phyloP scores from a whole-genome alignment of 192 early-diverging fungal genomes.

The Entophlyctis luteolus region DNA sequence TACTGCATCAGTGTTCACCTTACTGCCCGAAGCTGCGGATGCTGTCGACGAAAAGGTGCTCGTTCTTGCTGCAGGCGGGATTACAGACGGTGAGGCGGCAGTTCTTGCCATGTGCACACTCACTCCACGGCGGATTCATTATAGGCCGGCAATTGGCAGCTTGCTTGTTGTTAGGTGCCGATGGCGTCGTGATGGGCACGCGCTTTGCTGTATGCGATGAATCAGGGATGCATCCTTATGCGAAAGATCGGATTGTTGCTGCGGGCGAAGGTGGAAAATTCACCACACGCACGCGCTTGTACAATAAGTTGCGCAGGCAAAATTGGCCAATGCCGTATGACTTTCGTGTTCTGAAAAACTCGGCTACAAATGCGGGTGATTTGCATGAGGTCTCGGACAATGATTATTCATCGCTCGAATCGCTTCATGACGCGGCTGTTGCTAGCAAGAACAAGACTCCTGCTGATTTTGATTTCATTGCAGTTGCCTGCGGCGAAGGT shows the following conservation, averaged over 20 bases:
- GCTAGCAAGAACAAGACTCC: neutral
- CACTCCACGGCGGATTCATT: conserved; percentile 9
- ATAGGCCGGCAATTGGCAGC: conserved; percentile 26
- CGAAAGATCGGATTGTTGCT: conserved; percentile 2
- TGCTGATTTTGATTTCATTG: neutral
- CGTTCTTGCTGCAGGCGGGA: neutral
- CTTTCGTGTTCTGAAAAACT: neutral
- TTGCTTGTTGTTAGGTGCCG: conserved; percentile 29
- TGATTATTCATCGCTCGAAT: neutral
- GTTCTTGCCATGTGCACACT: neutral
- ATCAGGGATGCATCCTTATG: neutral
- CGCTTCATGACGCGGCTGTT: neutral
- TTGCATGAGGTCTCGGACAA: neutral
- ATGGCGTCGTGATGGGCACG: conserved; percentile 44
- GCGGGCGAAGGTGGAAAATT: neutral
- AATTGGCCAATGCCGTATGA: neutral
- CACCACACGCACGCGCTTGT: neutral
- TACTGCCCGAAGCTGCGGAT: neutral
- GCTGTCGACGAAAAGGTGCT: neutral
- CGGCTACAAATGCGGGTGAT: neutral
- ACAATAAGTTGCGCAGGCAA: neutral
- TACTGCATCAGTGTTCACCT: conserved; percentile 19
- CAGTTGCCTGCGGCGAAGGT: neutral
- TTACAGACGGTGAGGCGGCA: neutral
- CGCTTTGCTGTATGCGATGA: conserved; percentile 32